Evolutionary conservation across 2,329 filamentous ascomycete genomes (phyloP), one percentile per base, ranked within the genome.

Genomic region (Nigrospora oryzae): DNA sequence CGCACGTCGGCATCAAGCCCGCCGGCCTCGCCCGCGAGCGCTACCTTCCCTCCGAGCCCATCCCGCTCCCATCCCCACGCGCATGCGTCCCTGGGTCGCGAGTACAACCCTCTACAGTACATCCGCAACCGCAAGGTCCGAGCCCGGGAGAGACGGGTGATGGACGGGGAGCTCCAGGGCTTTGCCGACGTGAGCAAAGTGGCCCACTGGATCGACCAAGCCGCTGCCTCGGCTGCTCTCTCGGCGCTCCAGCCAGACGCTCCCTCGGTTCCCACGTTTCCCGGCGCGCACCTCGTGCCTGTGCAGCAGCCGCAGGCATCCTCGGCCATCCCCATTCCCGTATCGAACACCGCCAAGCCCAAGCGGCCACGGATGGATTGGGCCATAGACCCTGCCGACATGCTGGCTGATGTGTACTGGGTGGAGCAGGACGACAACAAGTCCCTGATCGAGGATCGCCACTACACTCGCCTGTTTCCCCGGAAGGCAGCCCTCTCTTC

Each of bases 381-480:
- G 93, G 75, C 79, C 35, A 79, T 90, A 15, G 79, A 85, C 38
- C 87, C 91, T 1, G 83, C 86, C 45, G 90, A 97, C 60, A 75
- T 96, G 62, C 70, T 97, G 39, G 90, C 90, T 5, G 93, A 98
- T 67, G 75, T 85, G 1, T 88, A 90, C 57, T 98, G 93, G 93
- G 68, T 94, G 17, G 89, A 96, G 60, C 82, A 90, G 56, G 79
- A 77, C 31, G 72, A 83, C 46, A 89, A 96, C 63, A 94, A 90
- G 61, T 75, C 74, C 43, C 71, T 89, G 28, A 84, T 95, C 36
- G 86, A 95, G 58, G 86, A 95, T 62, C 80, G 82, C 13, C 71
- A 87, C 55, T 89, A 89, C 57, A 75, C 78, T 40, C 83, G 77
- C 46, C 79, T 96, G 13, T 94, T 86, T 50, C 73, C 79, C 34